A percentile compares a stretch with the other conserved stretches of the same genome.
phyloP scores from a whole-genome alignment of 2,329 filamentous ascomycete species.

The Lojkania enalia region DNA sequence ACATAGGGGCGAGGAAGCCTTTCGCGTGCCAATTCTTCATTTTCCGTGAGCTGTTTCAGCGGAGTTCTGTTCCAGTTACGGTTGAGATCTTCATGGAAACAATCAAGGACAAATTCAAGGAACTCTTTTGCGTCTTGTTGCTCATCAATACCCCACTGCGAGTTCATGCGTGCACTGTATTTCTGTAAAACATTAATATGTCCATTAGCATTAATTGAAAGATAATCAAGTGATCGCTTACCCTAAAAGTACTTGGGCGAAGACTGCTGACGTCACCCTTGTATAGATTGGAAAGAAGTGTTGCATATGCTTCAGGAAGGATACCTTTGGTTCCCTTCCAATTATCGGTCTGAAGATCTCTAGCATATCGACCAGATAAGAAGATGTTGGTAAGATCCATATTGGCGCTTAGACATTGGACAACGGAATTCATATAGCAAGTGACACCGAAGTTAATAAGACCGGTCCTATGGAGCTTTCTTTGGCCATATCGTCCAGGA shows the following conservation, averaged over 20 bases:
- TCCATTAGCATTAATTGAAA: conserved; percentile 23
- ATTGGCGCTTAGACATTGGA: conserved; percentile 82
- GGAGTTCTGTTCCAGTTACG: conserved; percentile 62
- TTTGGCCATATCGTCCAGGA: conserved; percentile 48
- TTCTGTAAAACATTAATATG: conserved; percentile 50
- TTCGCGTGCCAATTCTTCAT: conserved; percentile 65
- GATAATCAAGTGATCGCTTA: too few relatives aligned
- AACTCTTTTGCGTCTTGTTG: conserved; percentile 96
- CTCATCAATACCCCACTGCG: conserved; percentile 70
- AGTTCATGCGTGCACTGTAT: conserved; percentile 66
- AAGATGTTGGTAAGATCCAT: conserved; percentile 65
- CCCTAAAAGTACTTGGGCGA: conserved; percentile 52
- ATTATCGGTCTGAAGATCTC: conserved; percentile 61
- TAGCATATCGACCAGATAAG: conserved; percentile 63
- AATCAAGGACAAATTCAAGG: conserved; percentile 77
- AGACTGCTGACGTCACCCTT: conserved; percentile 58
- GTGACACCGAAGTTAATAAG: conserved; percentile 79
- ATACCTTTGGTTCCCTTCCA: conserved; percentile 69
- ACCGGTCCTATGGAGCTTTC: conserved; percentile 66
- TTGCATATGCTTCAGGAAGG: conserved; percentile 64
- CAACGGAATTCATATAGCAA: conserved; percentile 90
- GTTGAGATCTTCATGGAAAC: conserved; percentile 86
- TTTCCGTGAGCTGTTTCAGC: conserved; percentile 60
- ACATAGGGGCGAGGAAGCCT: conserved; percentile 64
- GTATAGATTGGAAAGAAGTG: conserved; percentile 63